Conservation (phyloP, 441 rosid species). For the Hura crepitans region DNA sequence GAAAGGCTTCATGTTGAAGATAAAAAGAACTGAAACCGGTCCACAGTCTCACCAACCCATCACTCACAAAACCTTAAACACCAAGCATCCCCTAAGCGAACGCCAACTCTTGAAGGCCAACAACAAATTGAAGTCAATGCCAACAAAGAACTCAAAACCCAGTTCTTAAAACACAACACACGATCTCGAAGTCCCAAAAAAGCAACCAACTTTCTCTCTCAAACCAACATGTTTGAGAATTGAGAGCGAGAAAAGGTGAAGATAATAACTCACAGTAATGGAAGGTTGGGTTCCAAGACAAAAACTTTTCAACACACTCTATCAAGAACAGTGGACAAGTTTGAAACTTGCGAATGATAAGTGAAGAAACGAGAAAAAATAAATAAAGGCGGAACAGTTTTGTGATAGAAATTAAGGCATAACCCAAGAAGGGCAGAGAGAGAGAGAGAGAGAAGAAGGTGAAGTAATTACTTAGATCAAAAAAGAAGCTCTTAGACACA, state of each 20-base stretch:
- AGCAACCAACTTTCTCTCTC: neutral
- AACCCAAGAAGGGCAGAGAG: conserved; percentile 22
- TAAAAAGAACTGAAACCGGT: conserved; percentile 38
- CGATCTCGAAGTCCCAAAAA: neutral
- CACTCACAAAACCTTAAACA: conserved; percentile 37
- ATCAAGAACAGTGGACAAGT: neutral
- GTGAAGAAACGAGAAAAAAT: neutral
- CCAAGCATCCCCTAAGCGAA: conserved; percentile 39
- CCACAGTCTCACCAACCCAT: conserved; percentile 56
- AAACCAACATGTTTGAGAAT: neutral
- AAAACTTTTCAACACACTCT: conserved; percentile 16
- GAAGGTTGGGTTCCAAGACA: conserved; percentile 21
- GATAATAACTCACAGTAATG: conserved; percentile 27
- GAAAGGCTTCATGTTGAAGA: conserved; percentile 48
- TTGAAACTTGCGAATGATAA: neutral
- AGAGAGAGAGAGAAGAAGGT: conserved; percentile 4
- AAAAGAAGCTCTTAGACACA: conserved; percentile 25
- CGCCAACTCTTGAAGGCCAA: conserved; percentile 13
- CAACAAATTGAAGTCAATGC: conserved; percentile 27
- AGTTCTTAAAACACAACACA: conserved; percentile 14
- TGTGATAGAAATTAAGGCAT: conserved; percentile 21
- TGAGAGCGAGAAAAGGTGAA: conserved; percentile 9
- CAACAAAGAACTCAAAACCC: conserved; percentile 22
- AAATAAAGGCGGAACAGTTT: conserved; percentile 19
- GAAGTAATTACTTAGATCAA: conserved; percentile 24